These are phyloP conservation scores for Microdochium trichocladiopsis DNA, from an alignment of 2,329 filamentous ascomycete genomes.

Conservation along the genomic window DNA sequence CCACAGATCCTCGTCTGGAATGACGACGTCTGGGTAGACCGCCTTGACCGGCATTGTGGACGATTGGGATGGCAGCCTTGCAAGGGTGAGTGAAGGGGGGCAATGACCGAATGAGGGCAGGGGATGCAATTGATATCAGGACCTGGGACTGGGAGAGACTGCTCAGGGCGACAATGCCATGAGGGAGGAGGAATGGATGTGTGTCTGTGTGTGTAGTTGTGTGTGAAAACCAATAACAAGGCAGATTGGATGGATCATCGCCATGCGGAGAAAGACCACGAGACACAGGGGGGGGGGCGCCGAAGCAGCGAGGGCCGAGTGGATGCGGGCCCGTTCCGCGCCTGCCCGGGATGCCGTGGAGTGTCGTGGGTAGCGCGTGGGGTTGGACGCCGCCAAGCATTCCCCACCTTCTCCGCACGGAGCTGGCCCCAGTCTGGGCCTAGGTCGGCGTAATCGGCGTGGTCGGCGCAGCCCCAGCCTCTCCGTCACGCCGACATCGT, in stretches of 20 bases:
- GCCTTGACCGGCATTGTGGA: slow-evolving; percentile 66
- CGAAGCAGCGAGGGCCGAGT: not conserved
- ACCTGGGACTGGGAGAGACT: no score
- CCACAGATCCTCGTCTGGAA: slow-evolving; percentile 76
- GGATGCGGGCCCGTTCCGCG: not conserved
- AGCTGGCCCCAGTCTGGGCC: not conserved
- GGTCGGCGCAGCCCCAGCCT: not conserved
- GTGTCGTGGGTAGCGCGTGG: no score
- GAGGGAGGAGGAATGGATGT: no score
- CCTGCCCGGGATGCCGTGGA: no score
- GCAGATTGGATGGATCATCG: not conserved
- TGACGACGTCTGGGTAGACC: slow-evolving; percentile 53
- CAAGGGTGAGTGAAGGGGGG: no score
- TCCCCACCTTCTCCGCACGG: not conserved
- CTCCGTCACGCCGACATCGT: not conserved
- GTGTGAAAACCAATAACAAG: not conserved
- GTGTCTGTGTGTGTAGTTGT: not conserved
- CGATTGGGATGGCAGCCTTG: not conserved
- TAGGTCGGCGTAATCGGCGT: not conserved
- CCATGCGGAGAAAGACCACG: not conserved
- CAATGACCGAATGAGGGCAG: not conserved
- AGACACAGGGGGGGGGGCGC: not conserved
- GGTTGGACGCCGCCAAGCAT: not conserved
- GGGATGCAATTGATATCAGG: no score
- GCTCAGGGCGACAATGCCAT: no score